These are phyloP conservation scores for Larix sibirica DNA, from an alignment of 83 land plant species.

Conservation along the genomic window DNA sequence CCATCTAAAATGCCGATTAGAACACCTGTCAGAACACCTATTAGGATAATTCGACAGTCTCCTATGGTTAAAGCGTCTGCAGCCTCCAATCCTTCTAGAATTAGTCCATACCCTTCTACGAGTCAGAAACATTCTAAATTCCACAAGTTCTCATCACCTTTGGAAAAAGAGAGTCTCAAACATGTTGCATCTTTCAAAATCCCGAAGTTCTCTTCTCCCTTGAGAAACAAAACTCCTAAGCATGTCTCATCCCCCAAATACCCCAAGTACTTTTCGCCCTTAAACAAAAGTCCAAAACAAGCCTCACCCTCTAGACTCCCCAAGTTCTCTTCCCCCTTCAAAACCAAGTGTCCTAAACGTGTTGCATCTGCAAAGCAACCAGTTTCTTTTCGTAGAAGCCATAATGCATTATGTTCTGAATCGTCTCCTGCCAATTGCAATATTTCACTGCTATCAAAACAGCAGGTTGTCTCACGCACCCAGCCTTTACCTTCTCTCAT, in stretches of 20 bases:
- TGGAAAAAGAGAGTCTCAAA: neutral
- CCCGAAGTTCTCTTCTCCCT: neutral
- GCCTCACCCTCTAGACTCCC: neutral
- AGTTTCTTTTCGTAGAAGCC: neutral
- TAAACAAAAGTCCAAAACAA: neutral
- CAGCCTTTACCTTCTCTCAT: slow-evolving; percentile 17
- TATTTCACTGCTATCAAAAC: neutral
- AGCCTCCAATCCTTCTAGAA: neutral
- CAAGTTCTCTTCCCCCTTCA: neutral
- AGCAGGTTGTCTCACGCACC: neutral
- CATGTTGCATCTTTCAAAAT: neutral
- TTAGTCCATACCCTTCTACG: neutral
- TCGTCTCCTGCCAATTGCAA: neutral
- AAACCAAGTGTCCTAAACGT: neutral
- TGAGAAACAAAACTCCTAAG: neutral
- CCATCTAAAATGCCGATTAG: neutral
- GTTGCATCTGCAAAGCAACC: slow-evolving; percentile 1
- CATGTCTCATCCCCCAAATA: neutral
- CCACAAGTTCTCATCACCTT: neutral
- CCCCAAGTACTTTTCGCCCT: neutral
- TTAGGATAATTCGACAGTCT: neutral
- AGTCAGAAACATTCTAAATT: neutral
- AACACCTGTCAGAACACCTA: slow-evolving; percentile 13
- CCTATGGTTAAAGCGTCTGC: neutral
- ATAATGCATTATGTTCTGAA: slow-evolving; percentile 1